A percentile compares a stretch with the other conserved stretches of the same genome.
These are phyloP conservation scores for Quercus glauca DNA, from an alignment of 306 rosid genomes.

Conservation along the genomic window DNA sequence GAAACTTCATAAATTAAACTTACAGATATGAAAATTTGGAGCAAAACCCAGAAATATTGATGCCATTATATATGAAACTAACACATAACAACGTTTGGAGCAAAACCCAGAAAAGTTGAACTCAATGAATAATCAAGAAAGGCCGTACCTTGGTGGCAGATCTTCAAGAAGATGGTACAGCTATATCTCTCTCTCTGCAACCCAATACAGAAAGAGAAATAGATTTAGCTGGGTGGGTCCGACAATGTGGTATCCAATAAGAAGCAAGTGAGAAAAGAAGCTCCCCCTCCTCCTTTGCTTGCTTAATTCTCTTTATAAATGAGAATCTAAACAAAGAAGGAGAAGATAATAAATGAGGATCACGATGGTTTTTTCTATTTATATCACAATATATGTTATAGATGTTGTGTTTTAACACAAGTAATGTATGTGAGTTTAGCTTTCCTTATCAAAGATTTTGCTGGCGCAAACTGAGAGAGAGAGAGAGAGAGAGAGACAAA, in stretches of 20 bases:
- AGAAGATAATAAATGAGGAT: background rate
- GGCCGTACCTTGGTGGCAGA: constrained; percentile 3
- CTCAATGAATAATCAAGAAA: background rate
- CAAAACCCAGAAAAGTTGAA: constrained; percentile 16
- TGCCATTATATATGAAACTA: background rate
- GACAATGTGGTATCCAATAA: constrained; percentile 40
- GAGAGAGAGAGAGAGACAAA: background rate
- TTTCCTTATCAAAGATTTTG: constrained; percentile 34
- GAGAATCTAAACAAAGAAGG: background rate
- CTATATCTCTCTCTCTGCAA: constrained; percentile 16
- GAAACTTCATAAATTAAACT: background rate
- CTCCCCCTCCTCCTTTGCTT: constrained; percentile 9
- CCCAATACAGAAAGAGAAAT: constrained; percentile 19
- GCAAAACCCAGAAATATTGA: background rate
- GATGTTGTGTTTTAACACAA: background rate
- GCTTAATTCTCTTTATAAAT: background rate
- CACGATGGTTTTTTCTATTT: background rate
- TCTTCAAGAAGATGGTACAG: constrained; percentile 2
- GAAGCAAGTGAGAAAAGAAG: constrained; percentile 9
- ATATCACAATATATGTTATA: background rate
- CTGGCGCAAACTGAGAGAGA: constrained; percentile 18
- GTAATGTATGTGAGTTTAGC: background rate
- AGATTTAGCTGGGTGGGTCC: constrained; percentile 19
- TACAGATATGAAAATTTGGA: background rate
- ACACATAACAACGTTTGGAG: background rate